Percentiles rank a stretch among this genome's conserved stretches.
Evolutionary conservation across 768 basidiomycete genomes (phyloP).

Genomic region (Coprinopsis cinerea): DNA sequence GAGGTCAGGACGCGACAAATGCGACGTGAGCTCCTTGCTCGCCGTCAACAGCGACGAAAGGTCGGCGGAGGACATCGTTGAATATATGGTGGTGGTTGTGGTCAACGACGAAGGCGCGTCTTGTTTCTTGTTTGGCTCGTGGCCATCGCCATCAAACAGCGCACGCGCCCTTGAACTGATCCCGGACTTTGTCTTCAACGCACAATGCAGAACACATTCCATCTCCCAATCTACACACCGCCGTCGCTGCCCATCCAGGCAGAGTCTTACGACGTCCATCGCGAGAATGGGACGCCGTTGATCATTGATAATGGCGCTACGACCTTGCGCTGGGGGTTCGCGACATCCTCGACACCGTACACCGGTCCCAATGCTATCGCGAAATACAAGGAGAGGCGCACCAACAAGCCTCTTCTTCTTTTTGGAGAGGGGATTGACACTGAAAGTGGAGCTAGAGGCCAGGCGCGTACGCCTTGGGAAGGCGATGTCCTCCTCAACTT

Average conservation of each 20-base stretch:
- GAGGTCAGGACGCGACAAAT: constrained; percentile 73
- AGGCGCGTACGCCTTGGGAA: constrained; percentile 84
- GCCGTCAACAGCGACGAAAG: constrained; percentile 67
- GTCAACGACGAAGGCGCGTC: not conserved
- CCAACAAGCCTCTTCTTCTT: constrained; percentile 73
- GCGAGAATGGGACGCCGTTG: constrained; percentile 52
- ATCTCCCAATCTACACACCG: constrained; percentile 12
- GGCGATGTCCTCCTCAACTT: constrained; percentile 89
- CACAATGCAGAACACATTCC: constrained; percentile 9
- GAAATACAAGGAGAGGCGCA: constrained; percentile 86
- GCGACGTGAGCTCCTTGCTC: constrained; percentile 69
- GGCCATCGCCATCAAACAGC: not conserved
- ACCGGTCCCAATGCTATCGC: constrained; percentile 68
- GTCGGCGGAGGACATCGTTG: constrained; percentile 35
- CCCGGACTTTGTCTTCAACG: constrained; percentile 4
- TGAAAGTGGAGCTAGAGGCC: constrained; percentile 78
- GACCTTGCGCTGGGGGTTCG: constrained; percentile 78
- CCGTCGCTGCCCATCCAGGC: constrained; percentile 17
- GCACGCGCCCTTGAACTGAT: not conserved
- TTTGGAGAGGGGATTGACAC: constrained; percentile 86
- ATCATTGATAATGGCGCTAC: constrained; percentile 90
- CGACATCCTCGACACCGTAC: constrained; percentile 51
- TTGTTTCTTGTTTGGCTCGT: constrained; percentile 11
- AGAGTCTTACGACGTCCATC: constrained; percentile 47
- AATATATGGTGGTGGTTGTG: not conserved